phyloP scores from a whole-genome alignment of 2,329 filamentous ascomycete species.

The Epichloe festucae region DNA sequence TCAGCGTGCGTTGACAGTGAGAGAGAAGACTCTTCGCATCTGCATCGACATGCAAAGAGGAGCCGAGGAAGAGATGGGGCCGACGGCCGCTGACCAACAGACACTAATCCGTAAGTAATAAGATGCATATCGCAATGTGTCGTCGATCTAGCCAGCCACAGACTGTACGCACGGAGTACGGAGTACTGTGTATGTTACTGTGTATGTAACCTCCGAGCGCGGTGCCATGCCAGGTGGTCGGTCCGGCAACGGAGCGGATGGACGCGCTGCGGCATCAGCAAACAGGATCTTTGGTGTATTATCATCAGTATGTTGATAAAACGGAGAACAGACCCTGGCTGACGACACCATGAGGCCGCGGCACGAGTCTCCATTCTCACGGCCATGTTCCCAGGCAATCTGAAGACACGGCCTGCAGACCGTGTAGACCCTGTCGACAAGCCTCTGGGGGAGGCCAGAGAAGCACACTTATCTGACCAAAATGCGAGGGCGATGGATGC shows the following conservation, averaged over 20 bases:
- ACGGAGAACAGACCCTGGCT: too few species aligned
- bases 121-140: background rate
- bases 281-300: too few species aligned
- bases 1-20: background rate
- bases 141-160: background rate
- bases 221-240: background rate
- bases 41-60: background rate
- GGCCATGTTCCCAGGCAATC: background rate
- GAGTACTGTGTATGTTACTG: background rate
- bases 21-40: background rate
- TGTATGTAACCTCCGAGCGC: background rate
- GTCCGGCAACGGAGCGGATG: constrained; percentile 1
- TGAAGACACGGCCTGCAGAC: background rate
- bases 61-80: background rate
- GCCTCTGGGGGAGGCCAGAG: background rate
- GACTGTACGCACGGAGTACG: background rate
- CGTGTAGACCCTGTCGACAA: background rate
- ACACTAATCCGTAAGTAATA: background rate
- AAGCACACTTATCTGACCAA: background rate
- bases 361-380: background rate
- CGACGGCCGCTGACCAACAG: background rate
- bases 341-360: too few species aligned
- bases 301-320: too few species aligned
- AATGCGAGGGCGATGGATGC: background rate
- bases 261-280: too few species aligned